Evolutionary conservation across 1,139 yeast genomes (phyloP).

Genomic region (Geotrichum siamense): DNA sequence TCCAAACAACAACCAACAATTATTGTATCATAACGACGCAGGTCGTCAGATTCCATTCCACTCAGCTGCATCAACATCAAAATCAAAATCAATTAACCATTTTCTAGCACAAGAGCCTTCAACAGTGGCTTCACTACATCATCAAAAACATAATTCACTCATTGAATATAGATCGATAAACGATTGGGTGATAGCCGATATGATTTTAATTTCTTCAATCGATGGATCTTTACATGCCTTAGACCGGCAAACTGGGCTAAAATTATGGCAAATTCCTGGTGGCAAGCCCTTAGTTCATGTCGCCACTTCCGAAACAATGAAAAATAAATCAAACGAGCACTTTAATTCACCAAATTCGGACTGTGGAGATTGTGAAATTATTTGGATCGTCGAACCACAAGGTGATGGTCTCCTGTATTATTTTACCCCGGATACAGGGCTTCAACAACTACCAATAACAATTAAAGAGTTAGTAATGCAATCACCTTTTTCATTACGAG

Average conservation of each 20-base stretch:
- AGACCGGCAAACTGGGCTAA: slow-evolving; percentile 66
- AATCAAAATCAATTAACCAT: not conserved
- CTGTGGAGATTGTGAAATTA: slow-evolving; percentile 33
- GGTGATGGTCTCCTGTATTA: slow-evolving; percentile 83
- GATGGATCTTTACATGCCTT: slow-evolving; percentile 87
- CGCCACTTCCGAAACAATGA: slow-evolving; percentile 18
- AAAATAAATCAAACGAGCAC: not conserved
- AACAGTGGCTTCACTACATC: slow-evolving; percentile 8
- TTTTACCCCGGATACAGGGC: slow-evolving; percentile 69
- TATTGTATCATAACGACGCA: slow-evolving; percentile 11
- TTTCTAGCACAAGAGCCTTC: slow-evolving; percentile 8
- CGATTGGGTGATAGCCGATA: slow-evolving; percentile 54
- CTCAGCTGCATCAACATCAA: slow-evolving; percentile 4
- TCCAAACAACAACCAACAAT: slow-evolving; percentile 1
- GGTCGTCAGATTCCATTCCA: slow-evolving; percentile 9
- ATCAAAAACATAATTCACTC: not conserved
- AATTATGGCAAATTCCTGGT: slow-evolving; percentile 68
- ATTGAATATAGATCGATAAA: slow-evolving; percentile 30
- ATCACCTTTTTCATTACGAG: slow-evolving; percentile 61
- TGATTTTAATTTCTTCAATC: slow-evolving; percentile 68
- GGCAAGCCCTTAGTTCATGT: slow-evolving; percentile 35
- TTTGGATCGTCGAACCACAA: slow-evolving; percentile 88
- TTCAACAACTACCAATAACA: slow-evolving; percentile 75
- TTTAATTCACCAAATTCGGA: slow-evolving; percentile 11
- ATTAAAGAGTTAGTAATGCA: slow-evolving; percentile 71